Percentiles rank a stretch among this genome's conserved stretches.
These are phyloP conservation scores for Rhizopogon vinicolor DNA, from an alignment of 768 basidiomycete genomes.

Conservation along the genomic window DNA sequence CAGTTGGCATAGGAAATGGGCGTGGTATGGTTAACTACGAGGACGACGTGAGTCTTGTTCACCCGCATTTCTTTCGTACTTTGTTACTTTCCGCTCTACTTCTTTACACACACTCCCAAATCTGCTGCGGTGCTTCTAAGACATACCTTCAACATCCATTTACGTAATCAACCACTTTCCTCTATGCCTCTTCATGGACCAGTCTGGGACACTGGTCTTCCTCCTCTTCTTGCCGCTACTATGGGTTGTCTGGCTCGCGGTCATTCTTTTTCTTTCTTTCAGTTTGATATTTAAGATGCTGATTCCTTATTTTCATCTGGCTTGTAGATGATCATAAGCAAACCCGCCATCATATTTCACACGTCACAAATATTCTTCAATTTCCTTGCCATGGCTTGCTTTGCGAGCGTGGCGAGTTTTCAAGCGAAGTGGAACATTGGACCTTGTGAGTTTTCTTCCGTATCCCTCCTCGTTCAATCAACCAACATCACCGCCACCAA, in stretches of 20 bases:
- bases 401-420: conserved; percentile 84
- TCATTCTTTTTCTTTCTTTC: conserved; percentile 24
- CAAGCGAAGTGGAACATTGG: conserved; percentile 83
- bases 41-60: conserved; percentile 59
- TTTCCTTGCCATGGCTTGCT: conserved; percentile 89
- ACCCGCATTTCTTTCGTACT: neutral
- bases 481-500: neutral
- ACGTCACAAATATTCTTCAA: conserved; percentile 85
- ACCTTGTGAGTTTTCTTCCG: conserved; percentile 60
- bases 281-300: conserved; percentile 9
- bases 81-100: conserved; percentile 11
- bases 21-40: conserved; percentile 58
- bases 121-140: conserved; percentile 9
- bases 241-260: conserved; percentile 70
- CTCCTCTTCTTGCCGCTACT: conserved; percentile 62
- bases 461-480: neutral
- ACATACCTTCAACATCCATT: conserved; percentile 14
- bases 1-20: conserved; percentile 55
- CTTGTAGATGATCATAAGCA: conserved; percentile 80
- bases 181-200: conserved; percentile 31
- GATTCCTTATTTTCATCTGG: conserved; percentile 6
- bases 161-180: conserved; percentile 28
- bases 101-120: conserved; percentile 8
- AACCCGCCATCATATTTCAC: conserved; percentile 75
- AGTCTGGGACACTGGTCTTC: conserved; percentile 49